phyloP scores from a whole-genome alignment of 352 stramenopile species.

The Thalassiosira mediterranea region DNA sequence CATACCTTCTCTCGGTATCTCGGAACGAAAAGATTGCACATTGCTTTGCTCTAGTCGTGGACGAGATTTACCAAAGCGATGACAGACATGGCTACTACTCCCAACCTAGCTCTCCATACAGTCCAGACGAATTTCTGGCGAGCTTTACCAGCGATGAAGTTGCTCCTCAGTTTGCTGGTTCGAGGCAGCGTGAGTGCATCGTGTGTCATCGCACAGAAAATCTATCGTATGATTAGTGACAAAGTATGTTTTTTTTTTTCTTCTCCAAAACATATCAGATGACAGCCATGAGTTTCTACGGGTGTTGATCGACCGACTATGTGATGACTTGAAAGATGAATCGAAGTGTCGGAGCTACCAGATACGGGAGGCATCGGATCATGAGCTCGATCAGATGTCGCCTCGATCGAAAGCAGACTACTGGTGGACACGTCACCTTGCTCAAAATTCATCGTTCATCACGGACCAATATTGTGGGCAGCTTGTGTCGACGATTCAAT shows the following conservation, averaged over 20 bases:
- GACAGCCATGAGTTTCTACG: constrained; percentile 28
- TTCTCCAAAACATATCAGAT: constrained; percentile 25
- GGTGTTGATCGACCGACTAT: constrained; percentile 78
- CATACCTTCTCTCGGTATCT: constrained; percentile 67
- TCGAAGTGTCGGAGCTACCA: constrained; percentile 63
- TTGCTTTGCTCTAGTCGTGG: constrained; percentile 12
- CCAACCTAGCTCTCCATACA: constrained; percentile 7
- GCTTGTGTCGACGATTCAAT: constrained; percentile 73
- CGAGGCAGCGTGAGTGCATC: constrained; percentile 85
- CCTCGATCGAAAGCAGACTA: constrained; percentile 23
- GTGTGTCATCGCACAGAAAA: too few species aligned
- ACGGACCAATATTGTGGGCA: constrained; percentile 85
- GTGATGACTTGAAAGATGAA: constrained; percentile 82
- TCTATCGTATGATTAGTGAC: constrained; percentile 25
- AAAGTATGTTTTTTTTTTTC: constrained; percentile 5
- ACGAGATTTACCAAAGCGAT: constrained; percentile 33
- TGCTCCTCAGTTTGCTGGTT: constrained; percentile 93
- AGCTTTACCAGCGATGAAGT: constrained; percentile 41
- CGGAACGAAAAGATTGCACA: constrained; percentile 42
- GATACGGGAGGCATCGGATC: constrained; percentile 52
- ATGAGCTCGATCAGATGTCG: constrained; percentile 11
- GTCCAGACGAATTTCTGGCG: constrained; percentile 17
- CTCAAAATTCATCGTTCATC: constrained; percentile 67
- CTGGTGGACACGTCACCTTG: constrained; percentile 49
- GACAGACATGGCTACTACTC: constrained; percentile 53